Conservation (phyloP, 257 asterid species). For the Ehretia macrophylla region DNA sequence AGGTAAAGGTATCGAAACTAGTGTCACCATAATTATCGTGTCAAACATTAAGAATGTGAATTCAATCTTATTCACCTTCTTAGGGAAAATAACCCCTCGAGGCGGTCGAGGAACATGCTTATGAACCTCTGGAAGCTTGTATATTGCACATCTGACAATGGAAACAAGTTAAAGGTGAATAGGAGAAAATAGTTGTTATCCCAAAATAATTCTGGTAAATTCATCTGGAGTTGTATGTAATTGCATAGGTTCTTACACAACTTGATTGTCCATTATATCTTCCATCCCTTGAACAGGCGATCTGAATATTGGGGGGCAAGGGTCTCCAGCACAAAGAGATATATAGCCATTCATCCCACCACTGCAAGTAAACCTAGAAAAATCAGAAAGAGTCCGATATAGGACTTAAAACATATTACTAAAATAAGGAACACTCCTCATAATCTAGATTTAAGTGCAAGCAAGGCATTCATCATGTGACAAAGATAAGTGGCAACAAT, state of each 20-base stretch:
- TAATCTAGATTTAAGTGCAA: not conserved
- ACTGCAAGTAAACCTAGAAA: conserved; percentile 49
- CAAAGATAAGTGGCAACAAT: not conserved
- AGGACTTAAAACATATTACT: conserved; percentile 13
- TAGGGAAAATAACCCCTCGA: not conserved
- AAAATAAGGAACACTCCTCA: not conserved
- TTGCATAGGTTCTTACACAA: conserved; percentile 60
- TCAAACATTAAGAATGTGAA: not conserved
- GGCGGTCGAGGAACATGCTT: not conserved
- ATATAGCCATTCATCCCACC: conserved; percentile 98
- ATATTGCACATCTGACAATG: conserved; percentile 1
- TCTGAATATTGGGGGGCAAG: conserved; percentile 92
- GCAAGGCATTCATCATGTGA: conserved; percentile 3
- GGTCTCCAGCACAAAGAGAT: conserved; percentile 87
- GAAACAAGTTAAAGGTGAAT: not conserved
- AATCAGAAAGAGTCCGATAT: conserved; percentile 30
- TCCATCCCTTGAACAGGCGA: conserved; percentile 88
- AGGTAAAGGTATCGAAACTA: not conserved
- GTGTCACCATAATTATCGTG: too few relatives aligned
- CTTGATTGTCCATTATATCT: conserved; percentile 90
- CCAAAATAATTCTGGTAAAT: not conserved
- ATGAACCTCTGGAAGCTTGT: conserved; percentile 4
- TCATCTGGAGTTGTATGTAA: conserved; percentile 7
- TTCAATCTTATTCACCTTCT: not conserved
- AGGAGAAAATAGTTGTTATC: not conserved